Conservation (phyloP, 441 rosid species). For the Gossypium davidsonii region DNA sequence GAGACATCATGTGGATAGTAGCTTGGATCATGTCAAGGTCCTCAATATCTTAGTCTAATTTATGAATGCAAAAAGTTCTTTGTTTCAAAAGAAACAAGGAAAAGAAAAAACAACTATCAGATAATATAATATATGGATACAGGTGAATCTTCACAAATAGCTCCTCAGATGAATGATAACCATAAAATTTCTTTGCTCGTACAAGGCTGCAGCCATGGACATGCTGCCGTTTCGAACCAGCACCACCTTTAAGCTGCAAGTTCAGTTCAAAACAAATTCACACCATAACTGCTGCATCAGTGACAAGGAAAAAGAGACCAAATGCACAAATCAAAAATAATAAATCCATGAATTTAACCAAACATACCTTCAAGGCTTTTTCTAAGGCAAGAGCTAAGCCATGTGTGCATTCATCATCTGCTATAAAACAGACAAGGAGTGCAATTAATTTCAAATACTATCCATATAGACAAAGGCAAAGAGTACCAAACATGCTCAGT, state of each 20-base stretch:
- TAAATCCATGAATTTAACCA: slow-evolving; percentile 8
- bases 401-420: slow-evolving; percentile 49
- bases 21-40: slow-evolving; percentile 54
- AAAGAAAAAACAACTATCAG: background rate
- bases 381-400: slow-evolving; percentile 60
- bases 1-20: slow-evolving; percentile 82
- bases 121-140: slow-evolving; percentile 51
- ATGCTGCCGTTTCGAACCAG: slow-evolving; percentile 73
- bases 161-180: slow-evolving; percentile 79
- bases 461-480: background rate
- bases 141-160: slow-evolving; percentile 77
- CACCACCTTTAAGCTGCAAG: slow-evolving; percentile 61
- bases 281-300: slow-evolving; percentile 12
- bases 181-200: slow-evolving; percentile 81
- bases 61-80: slow-evolving; percentile 1
- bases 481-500: slow-evolving; percentile 13
- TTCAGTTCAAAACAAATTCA: slow-evolving; percentile 21
- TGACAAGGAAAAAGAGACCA: slow-evolving; percentile 2
- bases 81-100: background rate
- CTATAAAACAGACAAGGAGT: slow-evolving; percentile 14
- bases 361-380: slow-evolving; percentile 74
- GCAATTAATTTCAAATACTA: background rate
- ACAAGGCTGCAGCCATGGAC: slow-evolving; percentile 83
- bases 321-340: slow-evolving; percentile 3
- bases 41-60: slow-evolving; percentile 12